Percentiles rank a stretch among this genome's conserved stretches.
Conservation (phyloP, 495 filamentous ascomycete species). For the Chaetomium tenue region DNA sequence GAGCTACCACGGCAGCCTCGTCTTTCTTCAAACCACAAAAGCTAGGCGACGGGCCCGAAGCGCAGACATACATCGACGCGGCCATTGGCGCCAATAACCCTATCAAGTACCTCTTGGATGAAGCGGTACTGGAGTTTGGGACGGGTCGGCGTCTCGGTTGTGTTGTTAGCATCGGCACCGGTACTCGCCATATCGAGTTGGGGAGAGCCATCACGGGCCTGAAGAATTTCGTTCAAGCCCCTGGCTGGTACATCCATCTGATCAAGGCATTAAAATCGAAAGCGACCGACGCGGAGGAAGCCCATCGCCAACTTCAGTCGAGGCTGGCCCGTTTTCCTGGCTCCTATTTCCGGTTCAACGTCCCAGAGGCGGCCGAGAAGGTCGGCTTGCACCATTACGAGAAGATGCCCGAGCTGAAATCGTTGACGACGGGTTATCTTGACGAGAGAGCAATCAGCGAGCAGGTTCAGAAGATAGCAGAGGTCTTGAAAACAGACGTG, state of each 20-base stretch:
- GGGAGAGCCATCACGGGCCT: not conserved
- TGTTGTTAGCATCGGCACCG: slow-evolving; percentile 23
- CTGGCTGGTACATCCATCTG: not conserved
- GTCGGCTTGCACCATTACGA: slow-evolving; percentile 42
- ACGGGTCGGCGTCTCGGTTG: slow-evolving; percentile 12
- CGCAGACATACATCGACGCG: slow-evolving; percentile 10
- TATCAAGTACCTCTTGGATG: slow-evolving; percentile 1
- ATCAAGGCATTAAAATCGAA: slow-evolving; percentile 16
- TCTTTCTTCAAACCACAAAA: slow-evolving; percentile 30
- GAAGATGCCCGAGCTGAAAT: slow-evolving; percentile 24
- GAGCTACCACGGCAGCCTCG: slow-evolving; percentile 36
- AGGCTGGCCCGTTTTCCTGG: not conserved
- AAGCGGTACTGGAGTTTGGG: slow-evolving; percentile 15
- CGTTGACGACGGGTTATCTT: slow-evolving; percentile 21
- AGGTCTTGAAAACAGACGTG: not conserved
- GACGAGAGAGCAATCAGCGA: not conserved
- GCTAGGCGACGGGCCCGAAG: slow-evolving; percentile 9
- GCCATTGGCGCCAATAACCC: slow-evolving; percentile 23
- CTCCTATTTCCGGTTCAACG: slow-evolving; percentile 30
- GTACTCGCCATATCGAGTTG: slow-evolving; percentile 15
- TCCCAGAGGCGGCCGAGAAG: slow-evolving; percentile 70
- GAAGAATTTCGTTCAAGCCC: not conserved
- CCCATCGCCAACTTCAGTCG: not conserved
- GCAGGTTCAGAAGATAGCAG: slow-evolving; percentile 11
- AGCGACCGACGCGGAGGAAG: slow-evolving; percentile 20